Evolutionary conservation across 1,284 basidiomycete genomes (phyloP).

Genomic region (Meira nashicola): DNA sequence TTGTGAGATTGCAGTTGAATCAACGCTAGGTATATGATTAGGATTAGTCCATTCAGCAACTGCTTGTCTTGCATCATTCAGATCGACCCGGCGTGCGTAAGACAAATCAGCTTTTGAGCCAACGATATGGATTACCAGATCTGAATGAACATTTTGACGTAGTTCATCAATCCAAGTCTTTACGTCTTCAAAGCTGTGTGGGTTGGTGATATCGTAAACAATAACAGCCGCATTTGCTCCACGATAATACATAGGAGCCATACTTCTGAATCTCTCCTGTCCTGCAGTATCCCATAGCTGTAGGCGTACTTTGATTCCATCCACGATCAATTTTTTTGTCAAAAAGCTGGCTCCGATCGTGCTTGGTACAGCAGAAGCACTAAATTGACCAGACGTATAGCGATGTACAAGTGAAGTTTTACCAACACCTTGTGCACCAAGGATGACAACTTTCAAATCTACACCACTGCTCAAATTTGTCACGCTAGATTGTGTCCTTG

Average conservation of each 20-base stretch:
- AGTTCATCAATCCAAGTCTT: conserved; percentile 86
- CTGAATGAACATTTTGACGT: conserved; percentile 68
- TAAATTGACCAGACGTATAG: conserved; percentile 70
- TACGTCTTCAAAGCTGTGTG: conserved; percentile 81
- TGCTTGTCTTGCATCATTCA: too few relatives aligned
- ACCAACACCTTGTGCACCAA: conserved; percentile 94
- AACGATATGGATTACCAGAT: conserved; percentile 82
- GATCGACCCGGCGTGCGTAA: too few relatives aligned
- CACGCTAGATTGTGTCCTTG: neutral
- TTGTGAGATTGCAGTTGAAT: too few relatives aligned
- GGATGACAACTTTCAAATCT: conserved; percentile 93
- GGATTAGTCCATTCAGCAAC: too few relatives aligned
- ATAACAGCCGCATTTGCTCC: conserved; percentile 93
- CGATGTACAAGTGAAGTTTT: conserved; percentile 90
- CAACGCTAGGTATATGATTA: too few relatives aligned
- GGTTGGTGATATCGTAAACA: conserved; percentile 94
- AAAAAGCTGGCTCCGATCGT: conserved; percentile 93
- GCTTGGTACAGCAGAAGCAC: conserved; percentile 55
- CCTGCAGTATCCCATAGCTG: conserved; percentile 83
- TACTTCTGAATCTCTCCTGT: conserved; percentile 86
- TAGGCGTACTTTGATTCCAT: conserved; percentile 76
- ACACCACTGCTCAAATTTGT: conserved; percentile 50
- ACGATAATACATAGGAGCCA: conserved; percentile 99
- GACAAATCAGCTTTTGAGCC: conserved; percentile 78
- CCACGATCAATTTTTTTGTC: conserved; percentile 84